These are phyloP conservation scores for Platanthera guangdongensis DNA, from an alignment of 106 monocot species.

Conservation along the genomic window DNA sequence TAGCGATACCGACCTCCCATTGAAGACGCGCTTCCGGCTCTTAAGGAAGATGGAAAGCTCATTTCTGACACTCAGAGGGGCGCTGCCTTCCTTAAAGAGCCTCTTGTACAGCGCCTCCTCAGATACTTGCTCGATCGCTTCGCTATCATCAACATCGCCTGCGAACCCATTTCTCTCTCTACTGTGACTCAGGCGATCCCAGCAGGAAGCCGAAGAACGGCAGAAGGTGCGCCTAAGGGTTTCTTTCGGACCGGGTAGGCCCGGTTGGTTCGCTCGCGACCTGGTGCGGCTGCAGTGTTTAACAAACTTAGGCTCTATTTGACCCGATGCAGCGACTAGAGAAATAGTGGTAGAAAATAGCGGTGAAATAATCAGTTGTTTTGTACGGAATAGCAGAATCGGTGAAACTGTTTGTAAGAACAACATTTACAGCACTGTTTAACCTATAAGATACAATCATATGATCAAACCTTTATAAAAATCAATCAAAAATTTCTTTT, in stretches of 20 bases:
- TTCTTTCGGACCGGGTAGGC: background rate
- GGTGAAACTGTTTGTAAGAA: no score
- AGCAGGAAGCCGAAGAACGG: background rate
- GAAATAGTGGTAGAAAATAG: no score
- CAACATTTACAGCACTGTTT: no score
- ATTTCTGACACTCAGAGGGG: conserved; percentile 42
- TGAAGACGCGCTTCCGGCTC: conserved; percentile 83
- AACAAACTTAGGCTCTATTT: no score
- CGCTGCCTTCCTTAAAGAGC: conserved; percentile 60
- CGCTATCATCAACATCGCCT: conserved; percentile 49
- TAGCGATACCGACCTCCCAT: conserved; percentile 89
- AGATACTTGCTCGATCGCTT: conserved; percentile 83
- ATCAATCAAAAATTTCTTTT: no score
- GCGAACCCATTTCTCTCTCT: conserved; percentile 14
- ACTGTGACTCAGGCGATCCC: background rate
- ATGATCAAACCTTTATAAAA: no score
- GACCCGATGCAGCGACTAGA: no score
- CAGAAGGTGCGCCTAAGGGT: background rate
- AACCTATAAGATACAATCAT: no score
- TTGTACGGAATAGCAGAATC: no score
- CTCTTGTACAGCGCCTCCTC: conserved; percentile 72
- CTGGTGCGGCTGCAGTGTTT: no score
- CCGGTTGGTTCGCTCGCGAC: background rate
- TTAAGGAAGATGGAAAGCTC: conserved; percentile 73
- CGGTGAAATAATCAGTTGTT: no score